Evolutionary conservation across 345 rosid species (phyloP), one percentile per base, ranked within the genome.

Genomic region (Sisymbrium irio): DNA sequence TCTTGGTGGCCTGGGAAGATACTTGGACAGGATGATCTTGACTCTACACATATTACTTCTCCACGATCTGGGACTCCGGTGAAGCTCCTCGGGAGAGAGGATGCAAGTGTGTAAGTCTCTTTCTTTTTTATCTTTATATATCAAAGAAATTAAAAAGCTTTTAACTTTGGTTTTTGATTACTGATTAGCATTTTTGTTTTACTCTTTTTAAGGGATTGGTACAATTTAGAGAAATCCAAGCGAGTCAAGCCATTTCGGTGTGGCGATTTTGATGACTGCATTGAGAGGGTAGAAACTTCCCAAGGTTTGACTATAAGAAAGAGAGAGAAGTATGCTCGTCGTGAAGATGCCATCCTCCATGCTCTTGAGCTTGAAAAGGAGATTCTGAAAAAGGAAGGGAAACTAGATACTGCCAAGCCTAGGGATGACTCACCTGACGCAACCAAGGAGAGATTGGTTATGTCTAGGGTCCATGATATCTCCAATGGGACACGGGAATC

Each of bases 1-100:
- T 96, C 99, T 4, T 92, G 98, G 99, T 96, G 99, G 99, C 99
- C 99, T 0, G 99, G 98, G 45, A 90, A 80, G 84, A 96, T 96
- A 74, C 76, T 89, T 27, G 90, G 87, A 14, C 85, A 89, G 1
- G 96, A 90, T 20, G 98, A 96, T 84, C 89, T 92, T 46, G 80
- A 90, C 19, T 83, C 88, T 17, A 77, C 90, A 61, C 88, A 85
- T 66, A 88, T 92, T 53, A 84, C 91, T 8, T 92, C 99, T 37
- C 96, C 99, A 11, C 82, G 97, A 36, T 85, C 99, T 20, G 97
- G 99, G 12, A 96, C 99, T 75, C 98, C 99, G 3, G 99, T 92
- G 71, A 96, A 96, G 81, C 98, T 92, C 61, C 98, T 96, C 1
- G 99, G 99, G 60, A 85, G 99, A 69, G 99, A 96, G 63, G 99